Evolutionary conservation across 768 basidiomycete species (phyloP).

Genomic region (Mycena latifolia): DNA sequence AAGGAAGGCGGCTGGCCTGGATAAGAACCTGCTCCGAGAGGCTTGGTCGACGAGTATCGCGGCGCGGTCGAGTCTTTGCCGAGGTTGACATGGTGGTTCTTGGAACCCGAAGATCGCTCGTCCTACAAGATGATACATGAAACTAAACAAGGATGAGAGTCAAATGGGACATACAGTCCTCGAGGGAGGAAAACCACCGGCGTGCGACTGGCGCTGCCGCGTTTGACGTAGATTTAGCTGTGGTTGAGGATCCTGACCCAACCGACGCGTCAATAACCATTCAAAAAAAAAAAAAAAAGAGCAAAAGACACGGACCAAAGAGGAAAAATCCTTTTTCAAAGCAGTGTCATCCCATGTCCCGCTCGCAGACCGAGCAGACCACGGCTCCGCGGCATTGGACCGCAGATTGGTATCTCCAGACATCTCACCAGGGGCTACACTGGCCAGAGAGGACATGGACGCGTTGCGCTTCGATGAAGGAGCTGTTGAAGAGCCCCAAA

Average conservation of each 20-base stretch:
- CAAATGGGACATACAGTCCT: conserved; percentile 52
- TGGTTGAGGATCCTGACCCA: conserved; percentile 57
- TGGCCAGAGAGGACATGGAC: conserved; percentile 71
- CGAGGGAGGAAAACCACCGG: conserved; percentile 54
- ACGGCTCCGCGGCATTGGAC: conserved; percentile 60
- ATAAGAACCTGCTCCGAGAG: conserved; percentile 46
- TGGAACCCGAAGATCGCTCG: conserved; percentile 57
- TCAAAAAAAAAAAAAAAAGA: conserved; percentile 2
- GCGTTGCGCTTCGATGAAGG: conserved; percentile 68
- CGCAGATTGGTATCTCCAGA: conserved; percentile 63
- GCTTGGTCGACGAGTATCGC: conserved; percentile 58
- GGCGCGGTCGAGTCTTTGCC: conserved; percentile 54
- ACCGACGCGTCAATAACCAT: conserved; percentile 24
- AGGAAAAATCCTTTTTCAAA: conserved; percentile 62
- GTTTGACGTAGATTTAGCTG: conserved; percentile 59
- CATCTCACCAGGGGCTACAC: conserved; percentile 51
- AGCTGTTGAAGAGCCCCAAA: conserved; percentile 64
- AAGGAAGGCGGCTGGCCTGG: conserved; percentile 36
- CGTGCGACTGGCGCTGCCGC: conserved; percentile 59
- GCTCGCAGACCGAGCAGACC: conserved; percentile 64
- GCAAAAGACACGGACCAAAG: conserved; percentile 54
- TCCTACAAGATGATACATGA: conserved; percentile 59
- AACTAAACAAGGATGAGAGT: conserved; percentile 26
- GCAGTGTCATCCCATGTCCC: conserved; percentile 72
- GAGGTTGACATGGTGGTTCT: conserved; percentile 61